Percentiles rank a stretch among this genome's conserved stretches.
phyloP scores from a whole-genome alignment of 352 stramenopile species.

The Globisporangium splendens region DNA sequence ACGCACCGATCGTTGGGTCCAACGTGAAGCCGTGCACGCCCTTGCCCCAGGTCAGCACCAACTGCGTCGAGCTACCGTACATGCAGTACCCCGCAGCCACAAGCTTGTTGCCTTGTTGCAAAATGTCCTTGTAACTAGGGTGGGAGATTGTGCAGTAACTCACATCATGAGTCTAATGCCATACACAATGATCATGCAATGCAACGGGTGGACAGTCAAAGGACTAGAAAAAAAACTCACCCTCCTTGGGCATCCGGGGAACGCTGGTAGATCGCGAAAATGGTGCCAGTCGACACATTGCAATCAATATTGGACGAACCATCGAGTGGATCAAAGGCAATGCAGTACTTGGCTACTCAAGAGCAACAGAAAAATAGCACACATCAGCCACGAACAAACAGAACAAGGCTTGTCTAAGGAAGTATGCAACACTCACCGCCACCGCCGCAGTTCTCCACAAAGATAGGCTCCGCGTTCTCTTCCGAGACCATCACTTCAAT shows the following conservation, averaged over 20 bases:
- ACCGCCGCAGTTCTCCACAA: constrained; percentile 68
- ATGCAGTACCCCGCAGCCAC: constrained; percentile 98
- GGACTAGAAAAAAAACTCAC: constrained; percentile 15
- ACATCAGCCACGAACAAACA: neutral
- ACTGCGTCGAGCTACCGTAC: constrained; percentile 97
- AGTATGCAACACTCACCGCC: constrained; percentile 29
- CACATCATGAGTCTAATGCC: neutral
- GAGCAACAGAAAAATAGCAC: neutral
- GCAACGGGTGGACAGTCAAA: neutral
- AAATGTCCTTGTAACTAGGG: constrained; percentile 85
- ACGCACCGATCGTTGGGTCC: constrained; percentile 97
- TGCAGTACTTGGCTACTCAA: constrained; percentile 92
- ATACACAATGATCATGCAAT: constrained; percentile 2
- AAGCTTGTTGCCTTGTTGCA: constrained; percentile 92
- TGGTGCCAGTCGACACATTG: constrained; percentile 98
- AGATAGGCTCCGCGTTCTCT: constrained; percentile 97
- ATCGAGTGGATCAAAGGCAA: constrained; percentile 98
- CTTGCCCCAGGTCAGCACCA: constrained; percentile 95
- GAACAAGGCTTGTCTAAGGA: neutral
- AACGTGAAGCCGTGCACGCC: constrained; percentile 97
- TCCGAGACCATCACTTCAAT: constrained; percentile 98
- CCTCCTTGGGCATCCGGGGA: constrained; percentile 41
- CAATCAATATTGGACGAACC: constrained; percentile 99
- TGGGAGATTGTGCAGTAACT: neutral
- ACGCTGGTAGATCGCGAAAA: constrained; percentile 97